These are phyloP conservation scores for Pseudogymnoascus sp. DNA, from an alignment of 2,329 filamentous ascomycete genomes.

Conservation along the genomic window DNA sequence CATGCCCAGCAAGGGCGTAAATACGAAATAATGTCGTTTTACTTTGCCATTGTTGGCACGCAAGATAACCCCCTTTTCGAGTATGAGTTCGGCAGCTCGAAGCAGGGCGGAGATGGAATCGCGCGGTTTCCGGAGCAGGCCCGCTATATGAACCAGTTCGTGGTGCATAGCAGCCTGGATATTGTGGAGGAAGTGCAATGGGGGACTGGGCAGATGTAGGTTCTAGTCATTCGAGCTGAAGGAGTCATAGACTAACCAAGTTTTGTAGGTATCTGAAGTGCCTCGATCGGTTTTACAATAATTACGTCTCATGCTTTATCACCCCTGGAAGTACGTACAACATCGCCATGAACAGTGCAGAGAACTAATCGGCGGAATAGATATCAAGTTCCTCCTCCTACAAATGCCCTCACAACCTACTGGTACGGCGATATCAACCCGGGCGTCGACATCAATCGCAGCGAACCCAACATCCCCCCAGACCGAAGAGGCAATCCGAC, in stretches of 20 bases:
- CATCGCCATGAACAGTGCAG: background rate
- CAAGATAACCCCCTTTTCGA: constrained; percentile 96
- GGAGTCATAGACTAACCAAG: constrained; percentile 12
- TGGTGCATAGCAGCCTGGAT: constrained; percentile 88
- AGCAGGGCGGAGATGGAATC: constrained; percentile 88
- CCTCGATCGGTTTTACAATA: constrained; percentile 94
- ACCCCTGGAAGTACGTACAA: constrained; percentile 62
- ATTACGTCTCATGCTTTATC: constrained; percentile 90
- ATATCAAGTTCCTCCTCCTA: constrained; percentile 88
- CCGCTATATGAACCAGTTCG: constrained; percentile 93
- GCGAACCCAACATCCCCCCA: constrained; percentile 82
- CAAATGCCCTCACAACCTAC: constrained; percentile 64
- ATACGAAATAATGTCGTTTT: constrained; percentile 75
- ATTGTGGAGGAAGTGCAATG: constrained; percentile 96
- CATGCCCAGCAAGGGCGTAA: constrained; percentile 25
- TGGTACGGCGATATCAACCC: constrained; percentile 36
- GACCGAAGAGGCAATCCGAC: constrained; percentile 90
- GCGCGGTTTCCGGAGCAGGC: constrained; percentile 83
- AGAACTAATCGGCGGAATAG: constrained; percentile 21
- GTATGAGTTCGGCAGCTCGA: constrained; percentile 93
- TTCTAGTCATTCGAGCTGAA: constrained; percentile 17
- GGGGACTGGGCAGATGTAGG: constrained; percentile 76
- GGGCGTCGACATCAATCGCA: constrained; percentile 64
- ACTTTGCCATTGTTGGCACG: constrained; percentile 93
- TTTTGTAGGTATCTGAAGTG: constrained; percentile 79